Percentiles rank a stretch among this genome's conserved stretches.
phyloP scores from a whole-genome alignment of 345 rosid species.

The Salix brachista region DNA sequence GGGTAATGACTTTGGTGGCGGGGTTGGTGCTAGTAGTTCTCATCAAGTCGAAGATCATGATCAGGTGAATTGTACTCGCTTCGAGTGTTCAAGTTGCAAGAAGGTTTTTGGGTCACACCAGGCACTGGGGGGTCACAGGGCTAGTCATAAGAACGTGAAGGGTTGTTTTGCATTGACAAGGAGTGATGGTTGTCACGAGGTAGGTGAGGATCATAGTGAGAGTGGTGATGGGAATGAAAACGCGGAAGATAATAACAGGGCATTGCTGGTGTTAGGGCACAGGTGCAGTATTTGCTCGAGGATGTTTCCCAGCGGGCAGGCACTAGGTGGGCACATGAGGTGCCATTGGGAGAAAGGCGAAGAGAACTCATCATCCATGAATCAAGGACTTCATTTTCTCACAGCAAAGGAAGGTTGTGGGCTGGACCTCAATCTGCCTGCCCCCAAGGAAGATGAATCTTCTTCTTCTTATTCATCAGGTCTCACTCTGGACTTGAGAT shows the following conservation, averaged over 20 bases:
- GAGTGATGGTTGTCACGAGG: background rate
- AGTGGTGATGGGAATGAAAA: background rate
- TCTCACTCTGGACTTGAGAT: slow-evolving; percentile 63
- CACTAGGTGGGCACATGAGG: slow-evolving; percentile 90
- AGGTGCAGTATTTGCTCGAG: slow-evolving; percentile 58
- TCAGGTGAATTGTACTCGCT: slow-evolving; percentile 17
- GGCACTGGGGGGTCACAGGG: slow-evolving; percentile 88
- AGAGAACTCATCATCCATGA: slow-evolving; percentile 17
- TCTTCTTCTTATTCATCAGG: slow-evolving; percentile 40
- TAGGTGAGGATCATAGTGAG: slow-evolving; percentile 1
- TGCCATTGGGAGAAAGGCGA: slow-evolving; percentile 92
- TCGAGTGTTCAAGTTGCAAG: slow-evolving; percentile 79
- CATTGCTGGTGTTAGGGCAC: slow-evolving; percentile 8
- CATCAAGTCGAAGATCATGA: slow-evolving; percentile 18
- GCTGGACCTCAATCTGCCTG: slow-evolving; percentile 70
- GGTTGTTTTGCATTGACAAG: slow-evolving; percentile 69
- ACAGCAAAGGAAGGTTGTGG: slow-evolving; percentile 14
- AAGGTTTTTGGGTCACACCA: slow-evolving; percentile 83
- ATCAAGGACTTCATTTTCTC: slow-evolving; percentile 12
- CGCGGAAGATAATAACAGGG: slow-evolving; percentile 5
- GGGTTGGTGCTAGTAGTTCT: background rate
- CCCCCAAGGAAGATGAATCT: slow-evolving; percentile 38
- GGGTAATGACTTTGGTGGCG: background rate
- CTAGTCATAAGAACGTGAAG: slow-evolving; percentile 75
- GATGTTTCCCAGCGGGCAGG: slow-evolving; percentile 74